phyloP scores from a whole-genome alignment of 176 grass and related monocot genomes.

The Oryza nivara region DNA sequence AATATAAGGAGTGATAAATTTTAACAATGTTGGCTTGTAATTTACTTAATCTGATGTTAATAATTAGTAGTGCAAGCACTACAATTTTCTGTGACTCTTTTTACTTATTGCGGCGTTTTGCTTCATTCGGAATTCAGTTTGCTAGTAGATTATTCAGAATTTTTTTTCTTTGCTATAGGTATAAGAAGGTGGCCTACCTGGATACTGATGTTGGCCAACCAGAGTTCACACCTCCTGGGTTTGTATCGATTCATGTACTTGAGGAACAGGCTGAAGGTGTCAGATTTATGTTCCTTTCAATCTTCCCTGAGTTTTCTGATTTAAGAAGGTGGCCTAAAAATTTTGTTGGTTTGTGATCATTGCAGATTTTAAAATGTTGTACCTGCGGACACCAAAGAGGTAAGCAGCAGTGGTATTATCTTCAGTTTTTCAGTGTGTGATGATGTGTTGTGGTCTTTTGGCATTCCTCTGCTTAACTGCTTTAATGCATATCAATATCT shows the following conservation, averaged over 20 bases:
- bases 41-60: background rate
- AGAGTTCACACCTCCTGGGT: constrained; percentile 73
- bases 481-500: background rate
- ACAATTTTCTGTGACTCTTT: background rate
- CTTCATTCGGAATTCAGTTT: background rate
- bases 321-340: background rate
- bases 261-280: constrained; percentile 61
- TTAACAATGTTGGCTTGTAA: background rate
- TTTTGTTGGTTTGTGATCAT: constrained; percentile 15
- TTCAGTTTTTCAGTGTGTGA: background rate
- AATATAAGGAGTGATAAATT: background rate
- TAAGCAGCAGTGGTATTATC: constrained; percentile 9
- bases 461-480: background rate
- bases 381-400: constrained; percentile 67
- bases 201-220: constrained; percentile 87
- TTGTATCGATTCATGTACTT: constrained; percentile 73
- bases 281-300: background rate
- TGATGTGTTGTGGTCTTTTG: background rate
- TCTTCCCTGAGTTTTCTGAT: background rate
- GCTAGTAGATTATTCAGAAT: background rate
- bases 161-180: constrained; percentile 50
- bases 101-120: background rate
- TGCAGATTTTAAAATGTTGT: constrained; percentile 70
- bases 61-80: background rate
- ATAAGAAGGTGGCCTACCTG: constrained; percentile 66